A percentile compares a stretch with the other conserved stretches of the same genome.
Conservation (phyloP, 2,329 filamentous ascomycete genomes). For the Anthostomella pinea region DNA sequence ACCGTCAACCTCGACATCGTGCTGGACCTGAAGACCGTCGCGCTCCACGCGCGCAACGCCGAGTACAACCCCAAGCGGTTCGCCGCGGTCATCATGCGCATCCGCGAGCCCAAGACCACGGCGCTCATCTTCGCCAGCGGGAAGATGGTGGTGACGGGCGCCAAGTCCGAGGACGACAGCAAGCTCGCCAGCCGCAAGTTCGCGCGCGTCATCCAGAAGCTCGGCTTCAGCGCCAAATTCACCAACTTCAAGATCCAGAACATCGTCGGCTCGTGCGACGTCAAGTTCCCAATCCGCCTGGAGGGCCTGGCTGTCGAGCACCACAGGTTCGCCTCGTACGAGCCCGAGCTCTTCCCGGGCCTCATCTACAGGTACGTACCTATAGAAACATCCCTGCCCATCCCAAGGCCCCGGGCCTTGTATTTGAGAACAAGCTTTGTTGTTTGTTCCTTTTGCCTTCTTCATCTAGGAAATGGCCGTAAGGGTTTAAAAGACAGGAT, state of each 20-base stretch:
- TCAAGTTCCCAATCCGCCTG: conserved; percentile 97
- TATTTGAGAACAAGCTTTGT: no score
- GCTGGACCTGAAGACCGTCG: conserved; percentile 97
- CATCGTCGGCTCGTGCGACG: conserved; percentile 97
- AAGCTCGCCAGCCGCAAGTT: conserved; percentile 97
- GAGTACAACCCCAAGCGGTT: conserved; percentile 99
- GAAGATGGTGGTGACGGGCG: conserved; percentile 99
- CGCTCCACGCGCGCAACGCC: conserved; percentile 93
- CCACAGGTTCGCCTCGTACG: conserved; percentile 99
- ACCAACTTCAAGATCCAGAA: conserved; percentile 99
- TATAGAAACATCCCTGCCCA: no score
- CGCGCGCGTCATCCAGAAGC: conserved; percentile 98
- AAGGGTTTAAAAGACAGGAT: no score
- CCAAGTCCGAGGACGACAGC: conserved; percentile 96
- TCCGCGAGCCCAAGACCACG: conserved; percentile 97
- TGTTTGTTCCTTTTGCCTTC: no score
- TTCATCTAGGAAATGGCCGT: no score
- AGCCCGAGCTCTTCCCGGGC: conserved; percentile 97
- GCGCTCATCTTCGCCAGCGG: conserved; percentile 96
- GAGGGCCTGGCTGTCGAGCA: conserved; percentile 95
- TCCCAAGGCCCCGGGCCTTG: no score
- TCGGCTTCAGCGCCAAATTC: conserved; percentile 99
- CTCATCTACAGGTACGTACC: no score
- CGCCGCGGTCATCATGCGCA: conserved; percentile 98
- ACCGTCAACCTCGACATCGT: conserved; percentile 98